Percentiles rank a stretch among this genome's conserved stretches.
phyloP scores from a whole-genome alignment of 176 grass and related monocot genomes.

The Bonia amplexicaulis region DNA sequence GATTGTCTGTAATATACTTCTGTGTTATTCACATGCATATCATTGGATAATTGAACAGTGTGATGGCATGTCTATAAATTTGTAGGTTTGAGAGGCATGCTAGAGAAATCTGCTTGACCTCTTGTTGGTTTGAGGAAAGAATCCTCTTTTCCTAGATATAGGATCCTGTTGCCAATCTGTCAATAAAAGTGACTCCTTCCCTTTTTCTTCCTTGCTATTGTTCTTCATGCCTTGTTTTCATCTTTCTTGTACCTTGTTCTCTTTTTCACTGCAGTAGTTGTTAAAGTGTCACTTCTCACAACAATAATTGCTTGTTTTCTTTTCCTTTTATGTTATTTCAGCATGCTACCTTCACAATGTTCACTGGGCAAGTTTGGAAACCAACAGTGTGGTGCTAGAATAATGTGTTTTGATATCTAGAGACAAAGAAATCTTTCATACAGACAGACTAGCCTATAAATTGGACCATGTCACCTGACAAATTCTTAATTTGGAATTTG shows the following conservation, averaged over 20 bases:
- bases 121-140: conserved; percentile 11
- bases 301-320: conserved; percentile 17
- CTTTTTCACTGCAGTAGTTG: not conserved
- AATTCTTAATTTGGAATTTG: not conserved
- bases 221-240: conserved; percentile 23
- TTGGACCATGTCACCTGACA: not conserved
- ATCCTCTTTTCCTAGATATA: not conserved
- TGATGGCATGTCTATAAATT: not conserved
- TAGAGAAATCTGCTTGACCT: not conserved
- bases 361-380: not conserved
- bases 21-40: not conserved
- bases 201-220: not conserved
- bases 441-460: not conserved
- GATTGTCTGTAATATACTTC: not conserved
- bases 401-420: not conserved
- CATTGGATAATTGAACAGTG: not conserved
- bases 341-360: not conserved
- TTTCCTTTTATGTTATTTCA: not conserved
- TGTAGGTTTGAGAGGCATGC: not conserved
- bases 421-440: not conserved
- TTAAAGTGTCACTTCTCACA: conserved; percentile 4
- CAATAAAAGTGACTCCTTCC: conserved; percentile 23
- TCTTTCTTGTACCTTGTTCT: conserved; percentile 11
- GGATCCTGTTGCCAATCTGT: conserved; percentile 18
- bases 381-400: not conserved